Percentiles rank a stretch among this genome's conserved stretches.
Evolutionary conservation across 768 basidiomycete species (phyloP).

Genomic region (Mycena vulgaris): DNA sequence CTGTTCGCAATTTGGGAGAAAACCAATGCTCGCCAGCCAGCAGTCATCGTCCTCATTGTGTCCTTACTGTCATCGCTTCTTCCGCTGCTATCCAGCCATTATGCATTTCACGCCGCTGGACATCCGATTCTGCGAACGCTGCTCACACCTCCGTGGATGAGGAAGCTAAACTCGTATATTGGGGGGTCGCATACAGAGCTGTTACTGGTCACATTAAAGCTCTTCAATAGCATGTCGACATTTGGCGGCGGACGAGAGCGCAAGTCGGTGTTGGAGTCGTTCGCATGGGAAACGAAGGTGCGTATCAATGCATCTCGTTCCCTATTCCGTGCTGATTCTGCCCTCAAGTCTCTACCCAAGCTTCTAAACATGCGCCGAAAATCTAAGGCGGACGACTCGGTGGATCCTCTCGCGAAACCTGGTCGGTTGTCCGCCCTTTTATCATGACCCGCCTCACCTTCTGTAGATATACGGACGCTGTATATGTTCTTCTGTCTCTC

Average conservation of each 20-base stretch:
- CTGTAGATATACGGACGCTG: slow-evolving; percentile 83
- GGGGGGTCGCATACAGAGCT: slow-evolving; percentile 75
- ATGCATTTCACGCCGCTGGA: slow-evolving; percentile 76
- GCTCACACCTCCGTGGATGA: slow-evolving; percentile 68
- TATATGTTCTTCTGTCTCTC: slow-evolving; percentile 83
- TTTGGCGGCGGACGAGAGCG: slow-evolving; percentile 80
- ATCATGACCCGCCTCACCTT: slow-evolving; percentile 14
- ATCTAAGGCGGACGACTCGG: slow-evolving; percentile 56
- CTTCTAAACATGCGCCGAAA: slow-evolving; percentile 81
- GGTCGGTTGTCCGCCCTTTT: slow-evolving; percentile 56
- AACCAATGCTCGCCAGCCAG: slow-evolving; percentile 51
- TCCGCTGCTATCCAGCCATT: slow-evolving; percentile 75
- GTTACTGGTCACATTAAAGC: slow-evolving; percentile 74
- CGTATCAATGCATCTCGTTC: slow-evolving; percentile 11
- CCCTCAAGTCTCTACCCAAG: slow-evolving; percentile 74
- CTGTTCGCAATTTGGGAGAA: slow-evolving; percentile 76
- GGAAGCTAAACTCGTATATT: slow-evolving; percentile 74
- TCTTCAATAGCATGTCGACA: slow-evolving; percentile 72
- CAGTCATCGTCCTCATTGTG: slow-evolving; percentile 61
- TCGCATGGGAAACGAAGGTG: slow-evolving; percentile 88
- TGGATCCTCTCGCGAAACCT: slow-evolving; percentile 66
- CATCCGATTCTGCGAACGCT: slow-evolving; percentile 74
- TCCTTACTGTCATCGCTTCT: slow-evolving; percentile 74
- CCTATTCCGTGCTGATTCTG: slow-evolving; percentile 22
- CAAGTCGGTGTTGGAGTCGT: slow-evolving; percentile 73